A percentile compares a stretch with the other conserved stretches of the same genome.
Conservation (phyloP, 2,329 filamentous ascomycete genomes). For the Sarocladium strictum region DNA sequence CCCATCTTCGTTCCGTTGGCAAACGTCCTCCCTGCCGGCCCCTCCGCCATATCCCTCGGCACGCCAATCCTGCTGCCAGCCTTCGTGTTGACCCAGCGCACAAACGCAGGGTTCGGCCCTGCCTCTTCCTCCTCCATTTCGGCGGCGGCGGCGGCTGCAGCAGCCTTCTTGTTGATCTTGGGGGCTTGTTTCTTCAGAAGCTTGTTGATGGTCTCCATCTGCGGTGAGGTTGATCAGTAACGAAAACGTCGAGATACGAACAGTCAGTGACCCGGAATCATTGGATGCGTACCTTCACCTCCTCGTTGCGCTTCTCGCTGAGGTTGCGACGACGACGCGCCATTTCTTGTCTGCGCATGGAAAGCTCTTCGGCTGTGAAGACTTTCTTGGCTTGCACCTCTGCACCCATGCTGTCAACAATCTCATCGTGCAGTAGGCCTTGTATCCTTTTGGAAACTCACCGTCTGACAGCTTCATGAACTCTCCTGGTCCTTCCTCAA, state of each 20-base stretch:
- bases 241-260: too few relatives aligned
- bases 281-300: conserved; percentile 58
- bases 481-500: conserved; percentile 48
- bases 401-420: conserved; percentile 22
- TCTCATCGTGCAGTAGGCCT: background rate
- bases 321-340: conserved; percentile 54
- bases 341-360: conserved; percentile 58
- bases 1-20: conserved; percentile 21
- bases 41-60: conserved; percentile 61
- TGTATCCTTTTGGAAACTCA: conserved; percentile 22
- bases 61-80: conserved; percentile 58
- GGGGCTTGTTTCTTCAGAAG: conserved; percentile 80
- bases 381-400: conserved; percentile 59
- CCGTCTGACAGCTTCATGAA: conserved; percentile 58
- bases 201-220: conserved; percentile 91
- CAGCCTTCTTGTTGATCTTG: conserved; percentile 57
- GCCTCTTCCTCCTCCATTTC: conserved; percentile 40
- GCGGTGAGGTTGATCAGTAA: conserved; percentile 10
- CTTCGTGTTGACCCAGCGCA: conserved; percentile 66
- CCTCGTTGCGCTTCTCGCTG: conserved; percentile 59
- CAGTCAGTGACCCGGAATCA: too few relatives aligned
- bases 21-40: conserved; percentile 58
- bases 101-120: conserved; percentile 49
- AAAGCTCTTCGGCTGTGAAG: conserved; percentile 56
- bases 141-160: conserved; percentile 23